Evolutionary conservation across 2,329 filamentous ascomycete species (phyloP).

Genomic region (Xylariaceae sp.): DNA sequence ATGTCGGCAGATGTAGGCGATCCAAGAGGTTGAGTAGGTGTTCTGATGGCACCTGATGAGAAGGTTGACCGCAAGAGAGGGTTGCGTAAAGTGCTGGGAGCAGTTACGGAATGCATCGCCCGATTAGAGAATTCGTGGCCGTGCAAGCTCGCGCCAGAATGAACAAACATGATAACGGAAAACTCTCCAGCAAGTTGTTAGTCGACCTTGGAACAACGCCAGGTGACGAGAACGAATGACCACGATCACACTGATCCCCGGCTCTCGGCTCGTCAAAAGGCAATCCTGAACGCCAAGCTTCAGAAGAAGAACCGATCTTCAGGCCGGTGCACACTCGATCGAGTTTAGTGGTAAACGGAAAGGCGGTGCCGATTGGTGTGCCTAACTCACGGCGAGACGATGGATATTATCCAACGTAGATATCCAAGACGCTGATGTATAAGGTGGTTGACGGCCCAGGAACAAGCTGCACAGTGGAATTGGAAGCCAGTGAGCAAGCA

Average conservation of each 20-base stretch:
- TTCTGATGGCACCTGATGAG: constrained; percentile 24
- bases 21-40: constrained; percentile 21
- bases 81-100: constrained; percentile 25
- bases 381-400: no score
- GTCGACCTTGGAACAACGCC: not conserved
- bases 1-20: constrained; percentile 15
- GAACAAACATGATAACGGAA: constrained; percentile 48
- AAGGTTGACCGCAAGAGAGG: constrained; percentile 29
- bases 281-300: not conserved
- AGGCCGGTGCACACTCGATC: not conserved
- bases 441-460: no score
- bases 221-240: not conserved
- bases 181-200: constrained; percentile 16
- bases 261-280: constrained; percentile 1
- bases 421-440: no score
- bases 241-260: constrained; percentile 1
- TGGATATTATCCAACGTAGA: no score
- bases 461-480: no score
- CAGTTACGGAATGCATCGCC: constrained; percentile 33
- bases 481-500: not conserved
- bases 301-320: not conserved
- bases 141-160: constrained; percentile 54
- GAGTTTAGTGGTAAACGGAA: not conserved
- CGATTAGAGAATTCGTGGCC: constrained; percentile 52
- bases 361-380: no score